phyloP scores from a whole-genome alignment of 352 stramenopile species.

The Globisporangium cystogenes region DNA sequence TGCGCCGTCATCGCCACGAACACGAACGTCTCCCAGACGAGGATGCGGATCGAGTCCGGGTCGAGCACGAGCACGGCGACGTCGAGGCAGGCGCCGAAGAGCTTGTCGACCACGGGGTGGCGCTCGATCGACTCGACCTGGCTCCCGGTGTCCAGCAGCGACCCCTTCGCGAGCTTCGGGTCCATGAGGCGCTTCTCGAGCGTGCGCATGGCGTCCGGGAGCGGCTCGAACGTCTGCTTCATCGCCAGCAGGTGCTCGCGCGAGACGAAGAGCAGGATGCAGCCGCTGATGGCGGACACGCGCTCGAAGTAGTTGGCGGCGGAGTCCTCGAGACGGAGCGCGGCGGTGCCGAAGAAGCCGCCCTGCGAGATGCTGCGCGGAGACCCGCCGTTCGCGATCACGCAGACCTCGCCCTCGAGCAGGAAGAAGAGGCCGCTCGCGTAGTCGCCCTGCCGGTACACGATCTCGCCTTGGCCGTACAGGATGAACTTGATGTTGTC shows the following conservation, averaged over 20 bases:
- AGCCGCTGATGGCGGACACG: constrained; percentile 43
- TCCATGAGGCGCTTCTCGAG: constrained; percentile 48
- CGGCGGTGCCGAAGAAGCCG: constrained; percentile 46
- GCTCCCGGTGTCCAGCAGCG: neutral
- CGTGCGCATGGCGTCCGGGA: constrained; percentile 26
- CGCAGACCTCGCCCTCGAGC: constrained; percentile 41
- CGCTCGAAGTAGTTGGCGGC: constrained; percentile 39
- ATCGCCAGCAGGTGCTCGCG: constrained; percentile 39
- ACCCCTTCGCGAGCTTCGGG: constrained; percentile 41
- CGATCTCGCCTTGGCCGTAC: constrained; percentile 59
- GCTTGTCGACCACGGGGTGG: constrained; percentile 1
- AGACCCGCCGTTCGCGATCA: constrained; percentile 27
- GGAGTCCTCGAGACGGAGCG: constrained; percentile 28
- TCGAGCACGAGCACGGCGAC: constrained; percentile 27
- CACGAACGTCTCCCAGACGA: constrained; percentile 57
- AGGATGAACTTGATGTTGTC: constrained; percentile 64
- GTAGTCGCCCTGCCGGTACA: constrained; percentile 60
- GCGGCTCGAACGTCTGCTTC: constrained; percentile 20
- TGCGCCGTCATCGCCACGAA: constrained; percentile 49
- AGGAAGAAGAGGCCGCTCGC: constrained; percentile 54
- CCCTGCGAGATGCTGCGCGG: constrained; percentile 39
- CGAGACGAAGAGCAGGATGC: constrained; percentile 50
- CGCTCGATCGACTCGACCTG: neutral
- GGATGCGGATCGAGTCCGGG: constrained; percentile 37
- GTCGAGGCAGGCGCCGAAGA: constrained; percentile 4